A percentile compares a stretch with the other conserved stretches of the same genome.
phyloP scores from a whole-genome alignment of 1,284 basidiomycete genomes.

The Porogramme epimiltina region DNA sequence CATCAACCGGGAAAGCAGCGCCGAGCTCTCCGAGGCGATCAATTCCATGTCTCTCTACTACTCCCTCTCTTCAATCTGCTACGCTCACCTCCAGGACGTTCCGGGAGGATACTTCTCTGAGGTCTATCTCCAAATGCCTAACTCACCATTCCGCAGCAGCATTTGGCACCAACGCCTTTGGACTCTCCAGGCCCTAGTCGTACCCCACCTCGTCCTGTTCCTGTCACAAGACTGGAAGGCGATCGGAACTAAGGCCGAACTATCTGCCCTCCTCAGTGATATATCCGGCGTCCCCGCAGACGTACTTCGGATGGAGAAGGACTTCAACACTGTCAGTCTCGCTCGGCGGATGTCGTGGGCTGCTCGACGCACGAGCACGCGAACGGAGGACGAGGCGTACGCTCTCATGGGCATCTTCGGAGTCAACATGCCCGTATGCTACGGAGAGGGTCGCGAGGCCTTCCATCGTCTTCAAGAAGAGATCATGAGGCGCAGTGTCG shows the following conservation, averaged over 20 bases:
- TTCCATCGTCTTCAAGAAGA: slow-evolving; percentile 1
- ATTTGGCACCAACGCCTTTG: no score
- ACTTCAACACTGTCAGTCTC: no score
- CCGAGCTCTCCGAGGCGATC: not conserved
- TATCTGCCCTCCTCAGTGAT: no score
- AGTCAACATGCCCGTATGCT: not conserved
- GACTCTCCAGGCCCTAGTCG: no score
- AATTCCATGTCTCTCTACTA: slow-evolving; percentile 1
- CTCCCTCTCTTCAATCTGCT: not conserved
- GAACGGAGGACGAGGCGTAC: slow-evolving; percentile 1
- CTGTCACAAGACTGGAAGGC: no score
- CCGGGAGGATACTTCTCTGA: not conserved
- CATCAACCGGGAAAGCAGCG: slow-evolving; percentile 1
- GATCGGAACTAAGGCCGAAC: no score
- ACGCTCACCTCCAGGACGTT: slow-evolving; percentile 2
- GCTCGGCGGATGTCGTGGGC: not conserved
- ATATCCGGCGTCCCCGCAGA: no score
- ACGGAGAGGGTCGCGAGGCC: not conserved
- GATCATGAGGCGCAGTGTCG: not conserved
- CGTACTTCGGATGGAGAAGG: no score
- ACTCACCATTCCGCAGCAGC: no score
- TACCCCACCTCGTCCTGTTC: no score
- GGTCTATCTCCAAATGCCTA: no score
- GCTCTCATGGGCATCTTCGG: slow-evolving; percentile 1
- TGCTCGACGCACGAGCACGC: not conserved